phyloP scores from a whole-genome alignment of 2,329 filamentous ascomycete genomes.

The Grosmannia penicillata region DNA sequence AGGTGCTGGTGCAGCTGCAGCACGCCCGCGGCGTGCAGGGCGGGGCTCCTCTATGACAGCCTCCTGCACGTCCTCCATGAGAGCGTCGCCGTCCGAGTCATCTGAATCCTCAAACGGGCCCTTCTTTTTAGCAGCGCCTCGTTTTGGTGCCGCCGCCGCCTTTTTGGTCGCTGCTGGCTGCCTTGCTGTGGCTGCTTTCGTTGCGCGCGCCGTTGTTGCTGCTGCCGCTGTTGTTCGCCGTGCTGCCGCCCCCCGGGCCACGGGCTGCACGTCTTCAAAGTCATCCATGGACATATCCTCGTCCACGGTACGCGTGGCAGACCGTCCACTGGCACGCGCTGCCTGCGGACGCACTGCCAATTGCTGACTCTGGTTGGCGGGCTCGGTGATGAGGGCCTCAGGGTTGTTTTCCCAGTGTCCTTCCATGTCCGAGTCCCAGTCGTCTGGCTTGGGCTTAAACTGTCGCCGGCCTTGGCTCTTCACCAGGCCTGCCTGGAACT shows the following conservation, averaged over 20 bases:
- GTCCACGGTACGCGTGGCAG: constrained; percentile 20
- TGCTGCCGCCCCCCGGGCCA: constrained; percentile 17
- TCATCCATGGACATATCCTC: constrained; percentile 36
- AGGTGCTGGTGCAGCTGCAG: constrained; percentile 1
- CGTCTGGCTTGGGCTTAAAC: constrained; percentile 60
- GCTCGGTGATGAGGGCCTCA: constrained; percentile 37
- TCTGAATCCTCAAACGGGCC: constrained; percentile 22
- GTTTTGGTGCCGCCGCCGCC: constrained; percentile 22
- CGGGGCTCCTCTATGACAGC: constrained; percentile 19
- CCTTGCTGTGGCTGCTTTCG: too few relatives aligned
- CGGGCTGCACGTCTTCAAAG: constrained; percentile 33
- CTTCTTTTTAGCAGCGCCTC: constrained; percentile 28
- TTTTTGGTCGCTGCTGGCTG: constrained; percentile 20
- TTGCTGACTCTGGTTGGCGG: constrained; percentile 3
- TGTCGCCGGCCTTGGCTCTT: constrained; percentile 27
- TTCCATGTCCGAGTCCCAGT: constrained; percentile 82
- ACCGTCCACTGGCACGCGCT: background rate
- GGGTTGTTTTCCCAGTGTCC: constrained; percentile 75
- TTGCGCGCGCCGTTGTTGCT: constrained; percentile 15
- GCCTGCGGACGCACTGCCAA: background rate
- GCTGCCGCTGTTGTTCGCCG: constrained; percentile 11
- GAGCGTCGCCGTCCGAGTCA: constrained; percentile 29
- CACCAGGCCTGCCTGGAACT: constrained; percentile 52
- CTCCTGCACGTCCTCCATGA: constrained; percentile 37
- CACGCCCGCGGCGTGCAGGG: constrained; percentile 12